Evolutionary conservation across 1,139 yeast species (phyloP).

Genomic region (Diutina scorzettiae): DNA sequence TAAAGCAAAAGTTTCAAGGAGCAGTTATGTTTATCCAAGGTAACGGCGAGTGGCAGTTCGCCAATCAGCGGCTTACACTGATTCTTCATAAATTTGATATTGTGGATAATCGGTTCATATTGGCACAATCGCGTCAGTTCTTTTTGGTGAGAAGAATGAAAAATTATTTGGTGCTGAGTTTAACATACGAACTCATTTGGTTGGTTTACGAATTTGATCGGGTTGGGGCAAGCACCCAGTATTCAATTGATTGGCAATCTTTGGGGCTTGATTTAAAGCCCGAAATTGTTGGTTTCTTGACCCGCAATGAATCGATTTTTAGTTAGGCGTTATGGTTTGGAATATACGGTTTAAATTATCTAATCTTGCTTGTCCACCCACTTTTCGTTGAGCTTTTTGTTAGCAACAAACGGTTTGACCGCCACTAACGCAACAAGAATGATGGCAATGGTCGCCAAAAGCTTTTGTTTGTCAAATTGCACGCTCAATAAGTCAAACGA

Average conservation of each 20-base stretch:
- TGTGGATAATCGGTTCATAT: neutral
- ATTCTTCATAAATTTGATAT: neutral
- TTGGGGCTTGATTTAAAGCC: conserved; percentile 16
- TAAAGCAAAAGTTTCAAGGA: conserved; percentile 20
- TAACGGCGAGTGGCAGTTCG: neutral
- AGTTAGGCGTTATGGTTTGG: conserved; percentile 4
- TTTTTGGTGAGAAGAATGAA: conserved; percentile 26
- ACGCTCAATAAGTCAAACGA: conserved; percentile 69
- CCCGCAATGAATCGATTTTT: conserved; percentile 13
- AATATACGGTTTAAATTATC: neutral
- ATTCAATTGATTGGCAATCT: conserved; percentile 17
- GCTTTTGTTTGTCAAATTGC: conserved; percentile 55
- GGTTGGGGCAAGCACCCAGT: conserved; percentile 6
- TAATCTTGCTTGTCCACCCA: conserved; percentile 17
- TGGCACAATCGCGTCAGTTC: conserved; percentile 11
- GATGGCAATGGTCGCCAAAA: conserved; percentile 46
- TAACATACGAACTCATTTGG: conserved; percentile 32
- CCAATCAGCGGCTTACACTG: neutral
- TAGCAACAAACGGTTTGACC: conserved; percentile 47
- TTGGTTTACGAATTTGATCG: conserved; percentile 20
- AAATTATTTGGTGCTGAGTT: conserved; percentile 27
- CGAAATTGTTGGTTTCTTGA: conserved; percentile 10
- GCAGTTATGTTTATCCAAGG: neutral
- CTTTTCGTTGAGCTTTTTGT: conserved; percentile 29
- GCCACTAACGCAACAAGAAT: conserved; percentile 32